Conservation (phyloP, 2,329 filamentous ascomycete species). For the Allantophomopsis cytisporea region DNA sequence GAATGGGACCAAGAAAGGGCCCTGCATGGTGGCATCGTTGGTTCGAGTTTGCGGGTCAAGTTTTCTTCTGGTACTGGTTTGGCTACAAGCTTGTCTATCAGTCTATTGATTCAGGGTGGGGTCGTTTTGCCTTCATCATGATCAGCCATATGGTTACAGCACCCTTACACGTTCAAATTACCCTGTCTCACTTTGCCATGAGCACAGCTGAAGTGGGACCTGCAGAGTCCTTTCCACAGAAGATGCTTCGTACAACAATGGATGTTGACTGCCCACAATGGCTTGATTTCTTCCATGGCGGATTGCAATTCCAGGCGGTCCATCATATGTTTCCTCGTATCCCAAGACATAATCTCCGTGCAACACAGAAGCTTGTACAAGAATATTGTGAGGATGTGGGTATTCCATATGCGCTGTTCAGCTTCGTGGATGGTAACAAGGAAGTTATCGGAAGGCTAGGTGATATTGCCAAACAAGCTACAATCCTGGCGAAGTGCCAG, state of each 20-base stretch:
- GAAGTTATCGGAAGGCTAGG: constrained; percentile 64
- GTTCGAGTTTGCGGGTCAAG: constrained; percentile 63
- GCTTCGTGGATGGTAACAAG: constrained; percentile 73
- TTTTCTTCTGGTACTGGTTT: constrained; percentile 79
- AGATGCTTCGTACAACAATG: constrained; percentile 88
- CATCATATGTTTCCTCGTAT: constrained; percentile 78
- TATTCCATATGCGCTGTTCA: constrained; percentile 76
- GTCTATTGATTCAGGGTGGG: constrained; percentile 53
- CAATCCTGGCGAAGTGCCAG: constrained; percentile 65
- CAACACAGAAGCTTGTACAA: constrained; percentile 60
- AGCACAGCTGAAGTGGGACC: constrained; percentile 76
- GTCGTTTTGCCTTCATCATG: constrained; percentile 62
- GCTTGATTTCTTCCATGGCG: constrained; percentile 83
- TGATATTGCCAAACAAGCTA: constrained; percentile 69
- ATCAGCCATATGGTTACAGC: constrained; percentile 71
- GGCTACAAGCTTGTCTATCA: constrained; percentile 71
- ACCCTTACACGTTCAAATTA: constrained; percentile 80
- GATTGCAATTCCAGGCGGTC: constrained; percentile 79
- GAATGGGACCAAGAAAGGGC: constrained; percentile 59
- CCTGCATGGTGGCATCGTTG: constrained; percentile 74
- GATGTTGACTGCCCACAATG: constrained; percentile 79
- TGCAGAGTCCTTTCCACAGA: constrained; percentile 76
- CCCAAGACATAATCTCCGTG: constrained; percentile 71
- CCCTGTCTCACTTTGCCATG: constrained; percentile 87
- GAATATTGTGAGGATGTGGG: constrained; percentile 73